phyloP scores from a whole-genome alignment of 2,329 filamentous ascomycete genomes.

The Cladophialophora psammophila region DNA sequence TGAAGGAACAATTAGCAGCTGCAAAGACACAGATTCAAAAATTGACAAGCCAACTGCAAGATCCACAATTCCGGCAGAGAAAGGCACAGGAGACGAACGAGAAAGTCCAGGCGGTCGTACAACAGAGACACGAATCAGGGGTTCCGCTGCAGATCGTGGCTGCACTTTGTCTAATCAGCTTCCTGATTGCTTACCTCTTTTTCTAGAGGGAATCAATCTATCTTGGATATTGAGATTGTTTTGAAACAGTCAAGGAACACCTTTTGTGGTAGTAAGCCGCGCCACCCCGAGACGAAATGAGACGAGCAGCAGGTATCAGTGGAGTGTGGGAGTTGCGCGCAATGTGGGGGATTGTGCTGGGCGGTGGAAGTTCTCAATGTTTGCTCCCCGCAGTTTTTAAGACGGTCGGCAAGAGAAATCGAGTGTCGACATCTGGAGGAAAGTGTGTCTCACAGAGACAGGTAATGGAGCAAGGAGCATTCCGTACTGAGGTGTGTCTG shows the following conservation, averaged over 20 bases:
- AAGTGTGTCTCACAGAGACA: conserved; percentile 10
- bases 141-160: conserved; percentile 89
- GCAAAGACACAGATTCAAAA: conserved; percentile 76
- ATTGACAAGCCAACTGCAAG: conserved; percentile 69
- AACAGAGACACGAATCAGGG: conserved; percentile 61
- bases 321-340: conserved; percentile 2
- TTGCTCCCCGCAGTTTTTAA: neutral
- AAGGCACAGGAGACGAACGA: conserved; percentile 68
- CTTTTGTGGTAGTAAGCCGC: conserved; percentile 5
- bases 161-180: conserved; percentile 83
- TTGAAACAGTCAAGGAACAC: conserved; percentile 7
- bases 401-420: neutral
- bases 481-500: conserved; percentile 10
- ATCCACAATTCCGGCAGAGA: conserved; percentile 78
- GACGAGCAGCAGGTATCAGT: neutral
- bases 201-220: conserved; percentile 66
- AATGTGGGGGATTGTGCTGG: neutral
- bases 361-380: neutral
- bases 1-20: conserved; percentile 75
- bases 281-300: conserved; percentile 15
- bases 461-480: conserved; percentile 15
- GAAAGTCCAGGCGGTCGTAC: conserved; percentile 59
- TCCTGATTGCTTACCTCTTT: conserved; percentile 94
- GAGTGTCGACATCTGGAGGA: neutral
- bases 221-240: conserved; percentile 25